Conservation (phyloP, 345 rosid species). For the Linum lewisii region DNA sequence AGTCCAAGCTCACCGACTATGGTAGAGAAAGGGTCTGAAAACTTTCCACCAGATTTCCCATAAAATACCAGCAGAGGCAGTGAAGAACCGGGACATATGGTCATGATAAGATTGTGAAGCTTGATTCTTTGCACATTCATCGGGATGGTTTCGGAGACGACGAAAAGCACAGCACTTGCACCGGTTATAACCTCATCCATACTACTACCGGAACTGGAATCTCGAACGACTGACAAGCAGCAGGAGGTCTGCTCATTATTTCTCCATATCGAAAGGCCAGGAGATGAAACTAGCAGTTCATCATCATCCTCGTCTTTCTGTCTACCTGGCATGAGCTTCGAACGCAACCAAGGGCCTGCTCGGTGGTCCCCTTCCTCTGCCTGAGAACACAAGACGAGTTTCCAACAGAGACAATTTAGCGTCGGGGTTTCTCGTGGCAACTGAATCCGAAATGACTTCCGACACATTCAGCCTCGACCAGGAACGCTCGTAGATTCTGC, state of each 20-base stretch:
- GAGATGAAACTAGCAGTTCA: conserved; percentile 42
- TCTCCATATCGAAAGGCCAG: conserved; percentile 75
- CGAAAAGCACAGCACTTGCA: conserved; percentile 71
- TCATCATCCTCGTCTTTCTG: conserved; percentile 23
- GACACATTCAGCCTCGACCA: conserved; percentile 84
- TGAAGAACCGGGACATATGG: conserved; percentile 54
- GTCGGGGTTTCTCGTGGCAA: conserved; percentile 47
- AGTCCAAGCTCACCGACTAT: conserved; percentile 49
- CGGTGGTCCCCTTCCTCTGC: conserved; percentile 22
- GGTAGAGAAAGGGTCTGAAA: conserved; percentile 30
- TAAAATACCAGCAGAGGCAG: conserved; percentile 72
- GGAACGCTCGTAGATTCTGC: conserved; percentile 49
- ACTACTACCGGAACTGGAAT: conserved; percentile 28
- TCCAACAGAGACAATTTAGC: conserved; percentile 77
- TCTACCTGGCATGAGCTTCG: conserved; percentile 62
- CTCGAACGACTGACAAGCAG: conserved; percentile 64
- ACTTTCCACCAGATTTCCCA: conserved; percentile 32
- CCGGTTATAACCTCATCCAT: conserved; percentile 37
- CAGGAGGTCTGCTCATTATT: conserved; percentile 41
- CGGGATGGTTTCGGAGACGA: conserved; percentile 50
- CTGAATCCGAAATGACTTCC: conserved; percentile 43
- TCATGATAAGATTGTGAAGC: conserved; percentile 46
- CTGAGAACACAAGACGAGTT: conserved; percentile 51
- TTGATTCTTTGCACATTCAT: conserved; percentile 49
- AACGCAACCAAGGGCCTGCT: conserved; percentile 53